Base-by-base conservation (phyloP, 805 yeast genomes). In the Wickerhamomyces xylosicus region DNA sequence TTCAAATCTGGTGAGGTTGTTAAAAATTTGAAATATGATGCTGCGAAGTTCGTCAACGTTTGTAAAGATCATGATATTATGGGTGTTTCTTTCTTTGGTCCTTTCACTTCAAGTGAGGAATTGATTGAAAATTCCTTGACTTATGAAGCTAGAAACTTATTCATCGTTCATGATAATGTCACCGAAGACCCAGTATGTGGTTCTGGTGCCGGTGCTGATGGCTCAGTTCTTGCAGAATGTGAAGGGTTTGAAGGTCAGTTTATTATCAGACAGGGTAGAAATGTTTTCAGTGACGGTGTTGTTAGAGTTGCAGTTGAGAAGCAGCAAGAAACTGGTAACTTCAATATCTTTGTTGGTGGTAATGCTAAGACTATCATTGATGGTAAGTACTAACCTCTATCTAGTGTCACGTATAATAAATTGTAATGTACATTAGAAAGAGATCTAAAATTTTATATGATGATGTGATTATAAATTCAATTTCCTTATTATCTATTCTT, bases 121-220 rank as follows among this genome's bases (percentile, higher is more conserved):
- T 31, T 31, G 37, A 44, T n/a, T 47, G 48, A 22, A 36, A 38
- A n/a, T 34, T 19, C 17, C 19, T 29, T 8, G 27, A 40, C 32
- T 18, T 59, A 54, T 41, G 71, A 65, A 45, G 61, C 67, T 40
- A 59, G 78, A 45, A 69, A 71, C 11, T 11, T 25, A 8, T 67
- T 71, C 49, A 64, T 66, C 3, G 66, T 69, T 1, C 37, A 22
- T 4, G 46, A 41, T 3, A 64, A 62, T 14, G 55, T 62, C 1
- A 36, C 44, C n/a, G 78, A 72, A 42, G 78, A 72, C 48, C 77
- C 77, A 1, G 77, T 69, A 8, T 72, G 77, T 51, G 78, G 78
- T 3, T 62, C 69, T 43, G 77, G 77, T n/a, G 58, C 65, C 2
- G 56, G 56, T 13, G 57, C 66, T 1, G 48, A 59, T 27, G 54